Base-by-base conservation (phyloP, 352 stramenopile genomes). In the Phytophthora nicotianae region DNA sequence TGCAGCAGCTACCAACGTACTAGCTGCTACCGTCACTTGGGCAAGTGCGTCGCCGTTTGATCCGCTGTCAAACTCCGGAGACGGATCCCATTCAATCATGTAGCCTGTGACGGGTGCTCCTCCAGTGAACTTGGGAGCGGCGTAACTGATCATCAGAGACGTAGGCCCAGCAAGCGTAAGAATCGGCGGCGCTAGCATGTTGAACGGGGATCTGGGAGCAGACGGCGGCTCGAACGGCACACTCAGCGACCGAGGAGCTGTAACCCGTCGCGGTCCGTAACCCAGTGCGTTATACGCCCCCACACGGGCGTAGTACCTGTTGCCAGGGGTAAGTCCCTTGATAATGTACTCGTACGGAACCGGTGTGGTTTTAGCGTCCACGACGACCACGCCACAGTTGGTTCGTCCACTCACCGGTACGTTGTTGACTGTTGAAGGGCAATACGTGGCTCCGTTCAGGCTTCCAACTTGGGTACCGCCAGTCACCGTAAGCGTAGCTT, bases 51-150 rank as follows among this genome's bases (percentile, higher is more conserved):
- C 75, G 8, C 82, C 84, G 10, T 82, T 86, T 0, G 42, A 41
- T 2, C 82, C 85, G 27, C 72, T 91, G 33, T 96, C 77, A 54
- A 98, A 98, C 5, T 74, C 64, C 4, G 76, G 41, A 47, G 72
- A 81, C 0, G 77, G 68, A 45, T 98, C 95, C 76, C 94, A 97
- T 64, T 98, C 92, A 51, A 98, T 89, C 45, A 83, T 80, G 70
- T 97, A 98, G 4, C 82, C 75, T 5, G 87, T 97, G 19, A 98
- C 72, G 4, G 74, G 65, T 2, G 86, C 81, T 24, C 96, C 96
- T 6, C 96, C 96, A 47, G 89, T 77, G 59, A 97, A 97, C 6
- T 50, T 61, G 3, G 94, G 91, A 13, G 88, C 71, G 1, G 78
- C 78, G 58, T 91, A 98, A 3, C 78, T 71, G 5, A 98, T 72